Conservation (phyloP, 176 grass and related monocot genomes). For the Ensete ventricosum region DNA sequence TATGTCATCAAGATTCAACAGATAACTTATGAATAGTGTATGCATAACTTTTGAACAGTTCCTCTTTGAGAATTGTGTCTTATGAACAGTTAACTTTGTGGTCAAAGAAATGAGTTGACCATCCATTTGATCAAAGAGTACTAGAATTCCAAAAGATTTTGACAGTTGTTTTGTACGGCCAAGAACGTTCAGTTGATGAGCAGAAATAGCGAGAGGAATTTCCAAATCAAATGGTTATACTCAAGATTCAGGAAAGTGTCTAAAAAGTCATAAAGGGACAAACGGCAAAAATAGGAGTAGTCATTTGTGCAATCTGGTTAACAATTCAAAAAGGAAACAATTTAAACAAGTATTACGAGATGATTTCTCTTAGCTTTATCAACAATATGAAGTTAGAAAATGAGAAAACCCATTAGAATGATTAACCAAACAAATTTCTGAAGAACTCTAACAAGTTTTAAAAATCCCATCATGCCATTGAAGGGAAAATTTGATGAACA, state of each 20-base stretch:
- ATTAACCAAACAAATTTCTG: not conserved
- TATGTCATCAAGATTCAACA: no score
- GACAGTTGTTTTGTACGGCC: not conserved
- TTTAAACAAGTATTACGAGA: not conserved
- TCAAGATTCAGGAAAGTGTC: no score
- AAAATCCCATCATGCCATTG: not conserved
- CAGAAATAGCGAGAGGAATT: no score
- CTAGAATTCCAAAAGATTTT: not conserved
- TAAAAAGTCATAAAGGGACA: no score
- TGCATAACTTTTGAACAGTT: no score
- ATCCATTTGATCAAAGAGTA: not conserved
- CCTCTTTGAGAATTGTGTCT: not conserved
- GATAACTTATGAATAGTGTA: no score
- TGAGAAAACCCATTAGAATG: not conserved
- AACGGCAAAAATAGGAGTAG: no score
- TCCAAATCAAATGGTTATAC: no score
- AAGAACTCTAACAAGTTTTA: not conserved
- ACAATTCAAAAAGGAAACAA: not conserved
- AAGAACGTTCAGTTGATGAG: not conserved
- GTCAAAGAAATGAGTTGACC: not conserved
- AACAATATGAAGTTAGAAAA: not conserved
- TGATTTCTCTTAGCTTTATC: not conserved
- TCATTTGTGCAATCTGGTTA: no score
- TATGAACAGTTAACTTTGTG: not conserved
- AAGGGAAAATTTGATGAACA: not conserved